Evolutionary conservation across 2,329 filamentous ascomycete genomes (phyloP), one percentile per base, ranked within the genome.

Genomic region (Mollisiaceae sp.): DNA sequence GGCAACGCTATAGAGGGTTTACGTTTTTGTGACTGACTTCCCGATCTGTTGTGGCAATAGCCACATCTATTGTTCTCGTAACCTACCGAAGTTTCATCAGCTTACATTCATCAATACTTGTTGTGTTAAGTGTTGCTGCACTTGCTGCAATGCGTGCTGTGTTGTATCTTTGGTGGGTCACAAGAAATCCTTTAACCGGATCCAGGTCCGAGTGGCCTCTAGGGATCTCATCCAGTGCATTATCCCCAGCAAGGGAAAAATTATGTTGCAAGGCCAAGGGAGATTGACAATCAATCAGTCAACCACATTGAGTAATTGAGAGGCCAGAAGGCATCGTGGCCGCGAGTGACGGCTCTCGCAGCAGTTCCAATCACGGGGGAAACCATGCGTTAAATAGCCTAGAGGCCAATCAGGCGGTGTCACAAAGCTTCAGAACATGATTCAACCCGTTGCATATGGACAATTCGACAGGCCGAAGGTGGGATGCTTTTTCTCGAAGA

Each of bases 21-120:
- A 70, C 62, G 68, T 69, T 69, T 70, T 63, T 54, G 61, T 63
- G 66, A 75, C 74, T 72, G 52, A 77, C 74, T 75, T 71, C 69
- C 70, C 57, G 70, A 71, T 65, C 67, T 69, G 39, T 64, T 70
- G n/a, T 70, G 57, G 61, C 73, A 75, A 66, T 75, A 77, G 39
- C 73, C 74, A 60, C 74, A 76, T 58, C 70, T 69, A 63, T 54
- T 70, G 35, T 73, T 72, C 5, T 65, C 63, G 64, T 76, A 76
- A 15, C 75, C 73, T 65, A 45, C 20, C 56, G 20, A 18, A 57
- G 20, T 55, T 35, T 55, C 35, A 43, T 41, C 55, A 57, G 36
- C 36, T 39, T 41, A 35, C 27, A 22, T 36, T 22, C 32, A 15
- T n/a, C n/a, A 57, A 9, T 20, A 6, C 4, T 22, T 35, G 55